Evolutionary conservation across 2,329 filamentous ascomycete species (phyloP), one percentile per base, ranked within the genome.

Genomic region (Chrysosporium queenslandicum): DNA sequence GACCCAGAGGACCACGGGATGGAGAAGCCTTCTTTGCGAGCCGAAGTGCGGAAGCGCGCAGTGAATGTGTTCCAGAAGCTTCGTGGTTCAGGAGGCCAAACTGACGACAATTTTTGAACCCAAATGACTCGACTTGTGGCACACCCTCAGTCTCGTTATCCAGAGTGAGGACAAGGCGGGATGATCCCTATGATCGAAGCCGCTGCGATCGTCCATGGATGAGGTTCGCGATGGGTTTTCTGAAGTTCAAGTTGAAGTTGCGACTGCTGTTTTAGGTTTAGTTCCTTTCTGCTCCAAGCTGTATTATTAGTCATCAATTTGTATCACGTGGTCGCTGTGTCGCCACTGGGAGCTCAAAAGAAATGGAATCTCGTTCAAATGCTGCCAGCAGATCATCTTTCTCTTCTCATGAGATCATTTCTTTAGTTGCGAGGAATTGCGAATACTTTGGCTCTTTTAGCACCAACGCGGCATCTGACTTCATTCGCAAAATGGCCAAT

Each of bases 401-500:
- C 40, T 25, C 14, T 43, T n/a, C 11, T 3, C 7, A 8, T 21
- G 23, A 14, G 40, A 25, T 4, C 18, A 20, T 2, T 21, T 40
- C 29, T 29, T 29, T 3, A 12, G 8, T 20, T 39, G 36, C 20
- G 6, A 18, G 14, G 14, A 4, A 6, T 20, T 18, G 36, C 14
- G n/a, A 9, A 20, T 39, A 36, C 7, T 12, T n/a, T 4, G n/a
- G 2, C 4, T n/a, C 4, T 39, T 39, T 5, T 20, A n/a, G n/a
- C n/a, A 14, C 16, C 6, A 39, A 18, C n/a, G 36, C 32, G 16
- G n/a, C n/a, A 18, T 21, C 8, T 9, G 4, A 40, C 18, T 23
- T 40, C 14, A 40, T 40, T 12, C 23, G 18, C 30, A 73, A 25
- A 66, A 95, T 95, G 90, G 90, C 90, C 66, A 96, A 96, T 78